Base-by-base conservation (phyloP, 441 rosid genomes). In the Sinapis alba region DNA sequence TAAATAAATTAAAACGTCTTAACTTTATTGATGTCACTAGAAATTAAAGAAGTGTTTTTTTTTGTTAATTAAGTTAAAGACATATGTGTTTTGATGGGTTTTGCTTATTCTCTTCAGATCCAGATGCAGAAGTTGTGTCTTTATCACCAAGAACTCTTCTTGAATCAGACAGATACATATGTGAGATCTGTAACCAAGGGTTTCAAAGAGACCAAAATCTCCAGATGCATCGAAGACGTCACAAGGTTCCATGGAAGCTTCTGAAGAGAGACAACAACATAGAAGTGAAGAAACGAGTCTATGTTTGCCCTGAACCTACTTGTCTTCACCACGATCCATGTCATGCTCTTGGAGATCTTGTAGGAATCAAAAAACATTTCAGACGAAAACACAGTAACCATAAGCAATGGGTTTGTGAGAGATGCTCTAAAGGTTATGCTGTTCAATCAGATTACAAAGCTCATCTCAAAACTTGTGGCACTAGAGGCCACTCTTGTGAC, bases 401-500 rank as follows among this genome's bases (percentile, higher is more conserved):
- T 51, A 94, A 88, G 76, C 97, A 92, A 76, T 94, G 98, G 98
- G 88, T 89, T 65, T 94, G 98, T 72, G 92, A 85, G 38, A 90
- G 85, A 79, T 94, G 98, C 78, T 89, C 92, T 12, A 94, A 94
- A 79, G 96, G 90, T 5, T 94, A 92, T 41, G 98, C 98, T 50
- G 98, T 94, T 70, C 98, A 94, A 78, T 94, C 98, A 23, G 98
- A 94, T 81, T 94, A 85, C 85, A 94, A 92, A 74, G 98, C 98
- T 56, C 98, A 94, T 76, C 96, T 92, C 81, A 92, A 92, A 80
- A 94, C 98, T 72, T 94, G 98, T 80, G 98, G 98, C 34, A 94
- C 97, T 26, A 74, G 97, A 71, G 98, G 97, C 60, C 97, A 94
- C 78, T 92, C 97, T 50, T 94, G 98, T 30, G 98, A 94, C 81